Conservation (phyloP, 2,329 filamentous ascomycete genomes). For the Arachnomyces sp. region DNA sequence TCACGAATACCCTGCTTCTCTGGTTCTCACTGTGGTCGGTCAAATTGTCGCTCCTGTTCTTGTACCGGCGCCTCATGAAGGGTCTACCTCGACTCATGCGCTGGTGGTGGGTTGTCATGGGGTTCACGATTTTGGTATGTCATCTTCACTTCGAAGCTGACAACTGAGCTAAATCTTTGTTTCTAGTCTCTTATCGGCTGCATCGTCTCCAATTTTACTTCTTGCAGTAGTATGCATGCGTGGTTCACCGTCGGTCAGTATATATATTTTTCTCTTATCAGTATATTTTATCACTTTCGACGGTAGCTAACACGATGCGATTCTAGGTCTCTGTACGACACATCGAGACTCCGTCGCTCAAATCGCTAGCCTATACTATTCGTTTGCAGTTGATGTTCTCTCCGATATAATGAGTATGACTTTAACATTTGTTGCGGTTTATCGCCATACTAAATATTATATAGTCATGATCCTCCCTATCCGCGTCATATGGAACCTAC, state of each 20-base stretch:
- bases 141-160: not conserved
- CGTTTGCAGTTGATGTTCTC: conserved; percentile 28
- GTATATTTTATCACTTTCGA: not conserved
- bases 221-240: conserved; percentile 27
- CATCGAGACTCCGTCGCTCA: conserved; percentile 23
- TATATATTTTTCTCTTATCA: not conserved
- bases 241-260: conserved; percentile 25
- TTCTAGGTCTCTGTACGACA: conserved; percentile 18
- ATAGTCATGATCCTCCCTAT: conserved; percentile 33
- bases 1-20: conserved; percentile 30
- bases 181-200: conserved; percentile 30
- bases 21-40: conserved; percentile 35
- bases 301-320: not conserved
- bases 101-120: conserved; percentile 31
- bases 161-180: not conserved
- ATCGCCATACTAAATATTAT: not conserved
- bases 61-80: conserved; percentile 31
- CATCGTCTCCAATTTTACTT: conserved; percentile 28
- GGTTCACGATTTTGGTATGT: conserved; percentile 28
- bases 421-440: not conserved
- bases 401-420: conserved; percentile 29
- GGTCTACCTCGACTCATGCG: conserved; percentile 26
- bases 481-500: conserved; percentile 29
- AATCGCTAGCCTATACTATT: conserved; percentile 28
- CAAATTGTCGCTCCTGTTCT: conserved; percentile 33